These are phyloP conservation scores for Candida silvicultrix DNA, from an alignment of 805 yeast genomes.

Conservation along the genomic window DNA sequence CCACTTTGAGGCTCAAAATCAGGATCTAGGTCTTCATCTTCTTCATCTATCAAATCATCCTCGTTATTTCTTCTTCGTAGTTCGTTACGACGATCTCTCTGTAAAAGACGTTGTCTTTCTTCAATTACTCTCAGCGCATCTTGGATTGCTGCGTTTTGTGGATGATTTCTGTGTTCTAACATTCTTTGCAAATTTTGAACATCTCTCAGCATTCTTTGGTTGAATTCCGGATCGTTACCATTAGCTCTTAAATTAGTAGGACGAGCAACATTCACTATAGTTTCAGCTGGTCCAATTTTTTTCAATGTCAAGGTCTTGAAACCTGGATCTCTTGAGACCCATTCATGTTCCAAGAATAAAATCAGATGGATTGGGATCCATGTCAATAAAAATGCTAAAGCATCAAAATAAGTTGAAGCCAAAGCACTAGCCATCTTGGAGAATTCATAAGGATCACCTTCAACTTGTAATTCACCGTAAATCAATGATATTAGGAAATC, in stretches of 20 bases:
- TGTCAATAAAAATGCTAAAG: constrained; percentile 30
- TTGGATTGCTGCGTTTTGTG: background rate
- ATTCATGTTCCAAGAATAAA: constrained; percentile 56
- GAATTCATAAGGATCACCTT: constrained; percentile 13
- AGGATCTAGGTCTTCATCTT: constrained; percentile 24
- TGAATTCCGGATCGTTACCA: background rate
- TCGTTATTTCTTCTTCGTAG: constrained; percentile 1
- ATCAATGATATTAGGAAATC: constrained; percentile 20
- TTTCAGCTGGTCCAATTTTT: constrained; percentile 43
- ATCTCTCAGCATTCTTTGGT: background rate
- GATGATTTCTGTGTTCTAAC: constrained; percentile 2
- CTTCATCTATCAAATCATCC: constrained; percentile 14
- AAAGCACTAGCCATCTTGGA: constrained; percentile 4
- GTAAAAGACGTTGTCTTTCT: background rate
- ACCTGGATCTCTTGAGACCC: constrained; percentile 68
- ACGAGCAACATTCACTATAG: background rate
- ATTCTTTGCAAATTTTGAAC: constrained; percentile 2
- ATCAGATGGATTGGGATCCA: constrained; percentile 37
- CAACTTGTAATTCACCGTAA: constrained; percentile 11
- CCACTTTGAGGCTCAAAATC: constrained; percentile 20
- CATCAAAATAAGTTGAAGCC: constrained; percentile 15
- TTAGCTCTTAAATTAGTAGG: background rate
- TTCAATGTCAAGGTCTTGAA: constrained; percentile 50
- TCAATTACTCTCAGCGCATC: background rate
- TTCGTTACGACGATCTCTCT: background rate